Base-by-base conservation (phyloP, 1,284 basidiomycete species). In the Ganoderma sinense region DNA sequence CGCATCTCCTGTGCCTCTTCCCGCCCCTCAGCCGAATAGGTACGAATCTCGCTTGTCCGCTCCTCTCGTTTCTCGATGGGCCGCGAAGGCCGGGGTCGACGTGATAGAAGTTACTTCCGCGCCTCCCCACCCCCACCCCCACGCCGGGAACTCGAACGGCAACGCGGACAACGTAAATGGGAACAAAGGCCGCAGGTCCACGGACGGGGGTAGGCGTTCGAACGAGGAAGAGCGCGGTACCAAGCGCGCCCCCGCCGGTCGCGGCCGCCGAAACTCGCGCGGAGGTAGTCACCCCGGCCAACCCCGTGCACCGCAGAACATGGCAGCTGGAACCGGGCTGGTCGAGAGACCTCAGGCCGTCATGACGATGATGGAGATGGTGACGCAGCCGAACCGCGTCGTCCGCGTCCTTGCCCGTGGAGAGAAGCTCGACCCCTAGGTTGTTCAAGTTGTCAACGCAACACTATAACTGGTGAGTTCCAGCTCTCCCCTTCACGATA, bases 371-470 rank as follows among this genome's bases (percentile, higher is more conserved):
- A 91, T 92, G 89, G 90, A 91, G 72, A 87, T 87, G 77, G 86
- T 92, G 36, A 84, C 89, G 48, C 90, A 92, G 74, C 89, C 89
- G 3, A 91, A 85, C 80, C 90, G 89, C 71, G 89, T 91, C 73
- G 89, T 94, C 39, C 85, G 92, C 29, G 90, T 94, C 26, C 87
- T 94, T 67, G 91, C 93, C 6, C 86, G 93, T 18, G 93, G 93
- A 45, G 93, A 94, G 84, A 94, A 94, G 80, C 82, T 94, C 69
- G 92, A 94, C 48, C 84, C 84, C 20, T 73, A 71, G 43, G 55
- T 33, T 40, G 11, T 39, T 40, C 10, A 10, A 8, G 45, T 26
- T 33, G 40, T 2, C 18, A 10, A 51, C 36, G n/a, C 45, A 53
- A 63, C 40, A 29, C 14, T 39, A 41, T 51, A 65, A 53, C 60